phyloP scores from a whole-genome alignment of 2,329 filamentous ascomycete genomes.

The Pseudogymnoascus sp. region DNA sequence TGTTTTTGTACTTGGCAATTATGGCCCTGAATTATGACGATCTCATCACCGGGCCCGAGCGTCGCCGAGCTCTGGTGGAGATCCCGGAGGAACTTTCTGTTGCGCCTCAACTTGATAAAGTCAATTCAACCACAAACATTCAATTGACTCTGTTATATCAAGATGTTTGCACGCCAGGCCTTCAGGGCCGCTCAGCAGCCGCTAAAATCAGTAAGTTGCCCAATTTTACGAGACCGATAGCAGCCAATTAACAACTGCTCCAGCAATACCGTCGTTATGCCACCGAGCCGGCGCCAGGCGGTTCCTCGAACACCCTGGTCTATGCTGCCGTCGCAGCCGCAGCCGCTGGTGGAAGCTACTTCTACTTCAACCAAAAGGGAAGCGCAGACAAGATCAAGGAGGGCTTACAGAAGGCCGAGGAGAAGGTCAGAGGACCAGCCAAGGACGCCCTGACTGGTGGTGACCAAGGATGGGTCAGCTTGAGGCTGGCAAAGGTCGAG shows the following conservation, averaged over 20 bases:
- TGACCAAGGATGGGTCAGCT: slow-evolving; percentile 80
- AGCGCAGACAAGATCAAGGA: slow-evolving; percentile 47
- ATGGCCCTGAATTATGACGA: neutral
- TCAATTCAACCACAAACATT: neutral
- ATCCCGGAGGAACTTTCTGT: neutral
- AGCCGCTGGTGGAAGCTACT: slow-evolving; percentile 52
- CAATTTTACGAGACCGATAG: slow-evolving; percentile 10
- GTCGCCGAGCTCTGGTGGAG: slow-evolving; percentile 10
- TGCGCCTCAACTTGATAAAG: neutral
- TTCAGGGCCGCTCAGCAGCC: slow-evolving; percentile 57
- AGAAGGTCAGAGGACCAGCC: slow-evolving; percentile 41
- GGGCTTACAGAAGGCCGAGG: slow-evolving; percentile 52
- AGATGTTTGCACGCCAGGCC: slow-evolving; percentile 62
- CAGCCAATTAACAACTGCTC: slow-evolving; percentile 17
- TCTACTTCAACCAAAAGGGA: slow-evolving; percentile 45
- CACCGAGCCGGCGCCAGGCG: slow-evolving; percentile 45
- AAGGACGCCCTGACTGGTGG: slow-evolving; percentile 65
- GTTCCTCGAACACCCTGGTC: slow-evolving; percentile 53
- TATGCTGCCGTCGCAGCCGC: slow-evolving; percentile 55
- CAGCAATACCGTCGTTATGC: slow-evolving; percentile 69
- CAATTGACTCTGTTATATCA: slow-evolving; percentile 26
- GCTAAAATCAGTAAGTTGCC: slow-evolving; percentile 53
- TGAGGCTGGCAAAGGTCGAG: slow-evolving; percentile 74
- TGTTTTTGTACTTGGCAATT: neutral
- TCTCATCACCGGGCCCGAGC: slow-evolving; percentile 6